Conservation (phyloP, 2,329 filamentous ascomycete genomes). For the Trichoderma cornu-damae region DNA sequence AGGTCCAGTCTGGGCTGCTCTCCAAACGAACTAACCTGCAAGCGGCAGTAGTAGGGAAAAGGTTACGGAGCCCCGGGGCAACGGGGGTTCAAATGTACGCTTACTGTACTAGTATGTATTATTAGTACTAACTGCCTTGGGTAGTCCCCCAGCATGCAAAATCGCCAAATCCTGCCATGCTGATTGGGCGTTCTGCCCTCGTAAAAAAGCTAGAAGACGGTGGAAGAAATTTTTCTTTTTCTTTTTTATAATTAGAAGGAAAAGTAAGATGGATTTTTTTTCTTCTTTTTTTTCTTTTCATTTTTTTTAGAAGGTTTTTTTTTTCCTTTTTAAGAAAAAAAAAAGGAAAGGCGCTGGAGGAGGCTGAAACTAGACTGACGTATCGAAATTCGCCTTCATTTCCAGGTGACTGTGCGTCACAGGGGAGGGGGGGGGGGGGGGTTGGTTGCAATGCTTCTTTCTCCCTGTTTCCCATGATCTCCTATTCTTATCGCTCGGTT, state of each 20-base stretch:
- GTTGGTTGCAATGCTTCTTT: neutral
- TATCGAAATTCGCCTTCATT: neutral
- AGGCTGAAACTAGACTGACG: slow-evolving; percentile 11
- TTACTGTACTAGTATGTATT: no score
- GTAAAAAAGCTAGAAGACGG: neutral
- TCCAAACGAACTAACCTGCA: no score
- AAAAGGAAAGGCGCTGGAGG: neutral
- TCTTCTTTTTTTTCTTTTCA: no score
- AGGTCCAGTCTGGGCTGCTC: neutral
- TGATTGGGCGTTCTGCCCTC: slow-evolving; percentile 5
- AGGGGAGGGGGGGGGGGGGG: neutral
- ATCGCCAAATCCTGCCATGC: neutral
- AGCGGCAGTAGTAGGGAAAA: neutral
- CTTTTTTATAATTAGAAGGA: no score
- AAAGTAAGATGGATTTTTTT: no score
- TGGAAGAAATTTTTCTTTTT: no score
- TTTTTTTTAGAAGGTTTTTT: no score
- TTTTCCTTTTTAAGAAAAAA: no score
- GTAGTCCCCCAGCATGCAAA: slow-evolving; percentile 3
- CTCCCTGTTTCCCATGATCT: slow-evolving; percentile 11
- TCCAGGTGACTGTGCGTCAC: neutral
- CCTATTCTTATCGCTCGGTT: slow-evolving; percentile 16
- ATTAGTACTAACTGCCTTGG: no score
- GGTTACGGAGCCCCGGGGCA: neutral
- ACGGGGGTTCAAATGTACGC: neutral